Evolutionary conservation across 73 alveolate genomes (phyloP), one percentile per base, ranked within the genome.

Genomic region (Breviolum minutum): DNA sequence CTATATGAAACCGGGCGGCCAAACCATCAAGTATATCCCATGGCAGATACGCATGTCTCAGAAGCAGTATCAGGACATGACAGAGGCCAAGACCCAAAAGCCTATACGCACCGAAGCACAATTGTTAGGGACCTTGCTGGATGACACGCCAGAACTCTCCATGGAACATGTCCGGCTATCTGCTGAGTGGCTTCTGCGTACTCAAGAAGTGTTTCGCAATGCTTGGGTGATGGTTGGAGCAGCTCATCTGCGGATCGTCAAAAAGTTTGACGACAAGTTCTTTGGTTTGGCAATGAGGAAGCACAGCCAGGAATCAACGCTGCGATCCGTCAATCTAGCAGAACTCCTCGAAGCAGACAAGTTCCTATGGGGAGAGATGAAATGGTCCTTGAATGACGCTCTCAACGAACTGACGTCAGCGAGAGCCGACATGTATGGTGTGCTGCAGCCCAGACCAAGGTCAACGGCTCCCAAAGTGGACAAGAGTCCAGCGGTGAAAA

Each of bases 301-400:
- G 29, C 61, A 19, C 29, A 5, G 60, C 10, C 62, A 74, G 9
- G 74, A 48, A 6, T 6, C 79, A 2, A 26, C 13, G 12, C 79
- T 85, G 63, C 94, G 94, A 8, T 2, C 27, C 0, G 94, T 61
- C 63, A 85, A 17, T 27, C 5, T 63, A 29, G 10, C 60, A 0
- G 94, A 85, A 77, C 62, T 85, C 26, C 61, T 61, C 63, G 62
- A 85, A 26, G 94, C 94, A 2, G 94, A 85, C 76, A 61, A 63
- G 27, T 54, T 54, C n/a, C n/a, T n/a, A n/a, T n/a, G n/a, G n/a
- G n/a, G n/a, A n/a, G n/a, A n/a, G n/a, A n/a, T n/a, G n/a, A 60
- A 54, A 2, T 63, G 79, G 77, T 0, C 79, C 0, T 12, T 85
- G 26, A 77, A 85, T 17, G 69, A 81, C 5, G 54, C 70, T 8